Evolutionary conservation across 805 yeast species (phyloP), one percentile per base, ranked within the genome.

Genomic region (Wickerhamomyces rabaulensis): DNA sequence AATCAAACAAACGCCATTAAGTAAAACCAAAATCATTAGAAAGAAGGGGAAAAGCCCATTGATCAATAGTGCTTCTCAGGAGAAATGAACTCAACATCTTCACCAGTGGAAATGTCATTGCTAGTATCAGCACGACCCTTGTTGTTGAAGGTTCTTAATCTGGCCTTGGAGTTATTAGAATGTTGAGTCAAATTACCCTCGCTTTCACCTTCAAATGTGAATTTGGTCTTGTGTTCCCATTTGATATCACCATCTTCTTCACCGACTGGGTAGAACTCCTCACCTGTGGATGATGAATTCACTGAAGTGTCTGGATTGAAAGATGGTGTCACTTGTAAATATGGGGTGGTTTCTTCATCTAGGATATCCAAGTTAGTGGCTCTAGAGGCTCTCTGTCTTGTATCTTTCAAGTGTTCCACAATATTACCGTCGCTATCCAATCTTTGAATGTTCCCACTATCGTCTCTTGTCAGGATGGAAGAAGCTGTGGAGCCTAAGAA

Each of bases 111-210:
- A 10, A 60, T 47, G 22, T 64, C 66, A 25, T 58, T 62, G 8
- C 62, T 68, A 19, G 65, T 58, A 22, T 66, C 64, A 23, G 66
- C 58, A 25, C 61, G 62, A 36, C 67, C 63, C 35, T 57, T 62
- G 47, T 67, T 58, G 17, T 61, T 60, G 40, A 70, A 60, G 29
- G 63, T 64, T 12, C 65, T 70, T 42, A 72, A 50, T 46, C 67
- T 64, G 20, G 73, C 74, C 33, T 64, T 60, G 2, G 59, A 46
- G 3, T 39, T 19, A 37, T 44, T 49, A 8, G 42, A 21, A 3
- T 48, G 42, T 21, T 39, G 53, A 37, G 64, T 64, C 9, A 36
- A 19, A 20, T 19, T 6, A 3, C 23, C 23, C 2, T 19, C 16
- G 6, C 13, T 19, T 27, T 39, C 46, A 13, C 42, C 40, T 25